Conservation (phyloP, 768 basidiomycete genomes). For the Calocybe indica region DNA sequence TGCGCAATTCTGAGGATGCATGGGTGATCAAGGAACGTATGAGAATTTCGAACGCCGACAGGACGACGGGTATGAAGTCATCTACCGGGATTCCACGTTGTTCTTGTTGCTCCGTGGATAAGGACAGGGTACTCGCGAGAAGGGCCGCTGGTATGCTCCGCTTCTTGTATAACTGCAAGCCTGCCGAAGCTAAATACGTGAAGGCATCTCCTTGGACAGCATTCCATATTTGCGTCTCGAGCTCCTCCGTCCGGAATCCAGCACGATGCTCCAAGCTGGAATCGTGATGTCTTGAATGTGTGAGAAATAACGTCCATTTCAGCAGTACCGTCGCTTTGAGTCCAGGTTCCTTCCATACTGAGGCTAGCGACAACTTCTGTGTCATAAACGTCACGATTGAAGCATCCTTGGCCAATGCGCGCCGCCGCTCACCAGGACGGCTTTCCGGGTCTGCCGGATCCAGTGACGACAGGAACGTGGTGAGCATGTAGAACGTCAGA, state of each 20-base stretch:
- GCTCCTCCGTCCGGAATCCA: conserved; percentile 70
- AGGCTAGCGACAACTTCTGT: conserved; percentile 42
- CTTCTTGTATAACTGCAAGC: conserved; percentile 50
- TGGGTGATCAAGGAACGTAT: conserved; percentile 68
- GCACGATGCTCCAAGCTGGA: conserved; percentile 54
- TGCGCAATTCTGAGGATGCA: conserved; percentile 75
- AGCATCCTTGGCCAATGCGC: conserved; percentile 39
- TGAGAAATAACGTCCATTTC: conserved; percentile 84
- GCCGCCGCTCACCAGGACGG: conserved; percentile 37
- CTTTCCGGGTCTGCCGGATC: conserved; percentile 57
- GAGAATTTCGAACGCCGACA: conserved; percentile 65
- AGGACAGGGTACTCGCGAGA: conserved; percentile 24
- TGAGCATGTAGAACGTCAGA: conserved; percentile 65
- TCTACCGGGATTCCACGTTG: conserved; percentile 38
- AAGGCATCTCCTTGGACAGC: conserved; percentile 84
- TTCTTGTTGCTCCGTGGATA: conserved; percentile 35
- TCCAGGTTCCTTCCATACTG: conserved; percentile 63
- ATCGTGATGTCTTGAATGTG: conserved; percentile 68
- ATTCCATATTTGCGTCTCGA: conserved; percentile 77
- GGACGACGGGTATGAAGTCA: conserved; percentile 48
- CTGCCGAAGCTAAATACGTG: conserved; percentile 55
- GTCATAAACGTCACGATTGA: conserved; percentile 53
- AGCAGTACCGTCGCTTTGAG: conserved; percentile 72
- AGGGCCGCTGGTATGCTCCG: conserved; percentile 29
- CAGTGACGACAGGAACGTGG: conserved; percentile 57